A percentile compares a stretch with the other conserved stretches of the same genome.
phyloP scores from a whole-genome alignment of 345 rosid genomes.

The Eucalyptus cloeziana region DNA sequence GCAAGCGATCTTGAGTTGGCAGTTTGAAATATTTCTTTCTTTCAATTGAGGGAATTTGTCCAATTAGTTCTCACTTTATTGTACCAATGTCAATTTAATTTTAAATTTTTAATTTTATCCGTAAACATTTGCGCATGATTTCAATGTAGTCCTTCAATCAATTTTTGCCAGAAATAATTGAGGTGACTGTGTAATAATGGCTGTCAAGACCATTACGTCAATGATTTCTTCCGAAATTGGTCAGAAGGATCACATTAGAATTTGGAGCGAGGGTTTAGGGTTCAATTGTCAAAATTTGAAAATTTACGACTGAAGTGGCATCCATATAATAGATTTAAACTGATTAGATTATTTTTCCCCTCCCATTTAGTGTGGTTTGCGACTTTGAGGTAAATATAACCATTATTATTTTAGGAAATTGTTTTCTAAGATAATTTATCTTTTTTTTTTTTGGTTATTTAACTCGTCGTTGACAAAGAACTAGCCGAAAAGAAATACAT shows the following conservation, averaged over 20 bases:
- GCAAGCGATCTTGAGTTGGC: background rate
- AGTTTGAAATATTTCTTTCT: background rate
- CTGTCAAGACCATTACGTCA: accelerated
- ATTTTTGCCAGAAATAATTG: accelerated
- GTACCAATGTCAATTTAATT: background rate
- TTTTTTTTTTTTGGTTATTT: too few relatives aligned
- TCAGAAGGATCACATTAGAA: background rate
- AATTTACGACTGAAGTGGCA: background rate
- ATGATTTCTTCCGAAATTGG: accelerated
- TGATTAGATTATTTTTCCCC: background rate
- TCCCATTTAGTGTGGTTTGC: background rate
- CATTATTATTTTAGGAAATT: background rate
- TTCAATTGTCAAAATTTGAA: background rate
- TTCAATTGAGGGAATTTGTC: background rate
- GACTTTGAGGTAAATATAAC: background rate
- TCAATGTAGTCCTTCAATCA: background rate
- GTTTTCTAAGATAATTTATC: background rate
- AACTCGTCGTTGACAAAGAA: background rate
- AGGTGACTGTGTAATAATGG: background rate
- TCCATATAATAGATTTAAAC: background rate
- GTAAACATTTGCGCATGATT: background rate
- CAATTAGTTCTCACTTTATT: background rate
- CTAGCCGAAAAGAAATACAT: background rate
- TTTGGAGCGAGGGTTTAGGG: accelerated
- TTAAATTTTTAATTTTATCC: accelerated